phyloP scores from a whole-genome alignment of 2,329 filamentous ascomycete species.

The Sporothrix brasiliensis region DNA sequence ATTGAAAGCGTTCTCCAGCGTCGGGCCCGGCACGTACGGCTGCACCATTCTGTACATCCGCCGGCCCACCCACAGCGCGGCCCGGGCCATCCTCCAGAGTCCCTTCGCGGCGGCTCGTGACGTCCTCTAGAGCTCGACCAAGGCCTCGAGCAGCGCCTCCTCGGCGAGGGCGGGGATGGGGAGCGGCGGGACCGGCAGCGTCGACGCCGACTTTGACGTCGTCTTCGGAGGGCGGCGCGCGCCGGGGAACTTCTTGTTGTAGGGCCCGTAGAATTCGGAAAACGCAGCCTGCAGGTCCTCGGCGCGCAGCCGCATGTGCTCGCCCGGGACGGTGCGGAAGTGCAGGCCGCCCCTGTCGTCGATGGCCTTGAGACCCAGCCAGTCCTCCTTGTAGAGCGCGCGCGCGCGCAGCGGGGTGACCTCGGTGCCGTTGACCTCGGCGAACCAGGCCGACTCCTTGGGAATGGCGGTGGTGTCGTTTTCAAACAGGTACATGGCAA shows the following conservation, averaged over 20 bases:
- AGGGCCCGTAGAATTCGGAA: slow-evolving; percentile 64
- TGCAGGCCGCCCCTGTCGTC: slow-evolving; percentile 78
- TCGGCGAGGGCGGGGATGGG: too few species aligned
- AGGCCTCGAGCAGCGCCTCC: too few species aligned
- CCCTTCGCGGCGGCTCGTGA: not conserved
- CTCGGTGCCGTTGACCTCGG: slow-evolving; percentile 75
- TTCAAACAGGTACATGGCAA: slow-evolving; percentile 88
- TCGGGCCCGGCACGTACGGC: not conserved
- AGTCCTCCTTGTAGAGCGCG: slow-evolving; percentile 82
- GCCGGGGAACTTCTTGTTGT: slow-evolving; percentile 46
- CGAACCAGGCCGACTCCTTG: slow-evolving; percentile 89
- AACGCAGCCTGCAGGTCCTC: slow-evolving; percentile 69
- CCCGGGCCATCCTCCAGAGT: slow-evolving; percentile 21
- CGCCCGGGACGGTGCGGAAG: slow-evolving; percentile 72
- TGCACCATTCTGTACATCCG: not conserved
- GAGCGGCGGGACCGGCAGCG: too few species aligned
- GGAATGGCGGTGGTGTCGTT: slow-evolving; percentile 85
- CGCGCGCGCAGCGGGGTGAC: slow-evolving; percentile 69
- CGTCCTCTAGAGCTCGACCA: not conserved
- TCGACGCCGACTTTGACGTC: too few species aligned
- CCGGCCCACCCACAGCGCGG: not conserved
- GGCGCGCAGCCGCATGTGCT: slow-evolving; percentile 79
- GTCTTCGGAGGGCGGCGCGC: not conserved
- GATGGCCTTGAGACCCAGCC: slow-evolving; percentile 80
- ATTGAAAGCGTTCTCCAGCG: not conserved